Percentiles rank a stretch among this genome's conserved stretches.
phyloP scores from a whole-genome alignment of 2,329 filamentous ascomycete genomes.

The Phialocephala sp. region DNA sequence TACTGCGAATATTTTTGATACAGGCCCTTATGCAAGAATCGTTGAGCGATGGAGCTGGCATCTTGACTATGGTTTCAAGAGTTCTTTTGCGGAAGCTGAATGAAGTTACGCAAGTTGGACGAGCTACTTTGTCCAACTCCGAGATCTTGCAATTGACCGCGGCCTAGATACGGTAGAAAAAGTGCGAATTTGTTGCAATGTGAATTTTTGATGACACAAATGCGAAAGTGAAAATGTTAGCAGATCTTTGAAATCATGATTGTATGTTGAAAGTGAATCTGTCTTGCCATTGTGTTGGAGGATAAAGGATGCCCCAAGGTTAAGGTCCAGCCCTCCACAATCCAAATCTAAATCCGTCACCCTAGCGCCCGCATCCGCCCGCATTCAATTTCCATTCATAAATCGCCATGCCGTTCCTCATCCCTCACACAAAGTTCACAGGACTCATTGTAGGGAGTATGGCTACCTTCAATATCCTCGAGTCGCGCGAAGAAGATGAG shows the following conservation, averaged over 20 bases:
- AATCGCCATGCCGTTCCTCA: neutral
- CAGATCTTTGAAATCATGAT: neutral
- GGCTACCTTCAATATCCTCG: constrained; percentile 68
- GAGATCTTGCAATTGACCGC: neutral
- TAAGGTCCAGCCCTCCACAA: neutral
- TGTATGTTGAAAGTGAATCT: neutral
- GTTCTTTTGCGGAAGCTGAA: neutral
- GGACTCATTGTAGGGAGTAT: constrained; percentile 44
- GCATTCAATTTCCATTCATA: neutral
- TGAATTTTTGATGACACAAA: neutral
- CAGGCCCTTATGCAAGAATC: constrained; percentile 57
- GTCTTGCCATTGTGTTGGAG: neutral
- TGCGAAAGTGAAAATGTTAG: neutral
- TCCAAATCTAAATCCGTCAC: neutral
- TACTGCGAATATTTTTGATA: constrained; percentile 56
- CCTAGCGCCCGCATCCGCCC: neutral
- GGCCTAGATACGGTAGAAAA: neutral
- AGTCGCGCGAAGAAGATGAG: constrained; percentile 78
- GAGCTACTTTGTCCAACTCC: neutral
- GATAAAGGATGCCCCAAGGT: neutral
- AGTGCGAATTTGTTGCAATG: neutral
- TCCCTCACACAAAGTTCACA: neutral
- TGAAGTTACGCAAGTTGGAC: neutral
- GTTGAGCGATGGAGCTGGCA: constrained; percentile 56
- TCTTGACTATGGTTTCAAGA: constrained; percentile 31